These are phyloP conservation scores for Xylaria sp. DNA, from an alignment of 2,329 filamentous ascomycete genomes.

Conservation along the genomic window DNA sequence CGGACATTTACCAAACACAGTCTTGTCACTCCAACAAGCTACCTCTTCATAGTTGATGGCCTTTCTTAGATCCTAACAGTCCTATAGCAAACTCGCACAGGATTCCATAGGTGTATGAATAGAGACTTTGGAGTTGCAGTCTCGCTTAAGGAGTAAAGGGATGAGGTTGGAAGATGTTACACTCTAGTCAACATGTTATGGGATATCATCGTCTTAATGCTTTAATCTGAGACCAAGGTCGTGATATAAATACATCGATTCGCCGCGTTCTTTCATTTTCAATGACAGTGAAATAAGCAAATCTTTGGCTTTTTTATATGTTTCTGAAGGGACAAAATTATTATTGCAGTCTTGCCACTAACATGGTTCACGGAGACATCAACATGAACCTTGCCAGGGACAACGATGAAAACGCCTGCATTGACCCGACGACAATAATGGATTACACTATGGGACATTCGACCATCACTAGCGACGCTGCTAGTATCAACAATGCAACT, in stretches of 20 bases:
- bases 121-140: neutral
- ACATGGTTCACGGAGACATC: constrained; percentile 1
- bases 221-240: neutral
- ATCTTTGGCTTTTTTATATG: neutral
- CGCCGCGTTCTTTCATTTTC: neutral
- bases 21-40: neutral
- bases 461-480: neutral
- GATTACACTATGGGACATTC: neutral
- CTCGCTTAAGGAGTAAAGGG: neutral
- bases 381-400: neutral
- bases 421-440: constrained; percentile 9
- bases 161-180: neutral
- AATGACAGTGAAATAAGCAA: neutral
- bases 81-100: neutral
- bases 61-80: neutral
- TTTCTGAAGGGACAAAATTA: neutral
- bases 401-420: neutral
- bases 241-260: neutral
- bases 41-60: neutral
- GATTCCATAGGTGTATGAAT: constrained; percentile 3
- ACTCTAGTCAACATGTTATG: neutral
- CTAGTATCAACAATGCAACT: neutral
- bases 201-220: neutral
- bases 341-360: neutral
- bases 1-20: neutral